phyloP scores from a whole-genome alignment of 1,139 yeast species.

The Pichia sp. region DNA sequence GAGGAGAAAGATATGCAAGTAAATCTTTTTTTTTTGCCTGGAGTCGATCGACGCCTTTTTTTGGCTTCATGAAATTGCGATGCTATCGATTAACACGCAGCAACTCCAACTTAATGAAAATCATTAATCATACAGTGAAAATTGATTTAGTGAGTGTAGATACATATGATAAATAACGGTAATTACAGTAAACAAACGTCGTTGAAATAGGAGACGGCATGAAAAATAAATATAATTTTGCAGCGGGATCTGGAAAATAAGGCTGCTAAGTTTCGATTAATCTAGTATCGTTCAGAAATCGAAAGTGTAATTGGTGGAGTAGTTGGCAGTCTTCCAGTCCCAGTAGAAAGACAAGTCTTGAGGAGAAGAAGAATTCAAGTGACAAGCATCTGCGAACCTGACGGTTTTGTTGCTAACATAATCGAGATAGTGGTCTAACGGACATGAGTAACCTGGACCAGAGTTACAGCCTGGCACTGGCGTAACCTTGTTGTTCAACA shows the following conservation, averaged over 20 bases:
- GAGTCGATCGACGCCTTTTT: neutral
- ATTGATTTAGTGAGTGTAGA: neutral
- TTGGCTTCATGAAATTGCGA: neutral
- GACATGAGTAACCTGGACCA: slow-evolving; percentile 53
- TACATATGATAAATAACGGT: neutral
- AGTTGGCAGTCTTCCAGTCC: slow-evolving; percentile 3
- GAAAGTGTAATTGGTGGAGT: neutral
- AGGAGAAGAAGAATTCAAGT: neutral
- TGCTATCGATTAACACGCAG: too few species aligned
- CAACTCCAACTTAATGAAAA: neutral
- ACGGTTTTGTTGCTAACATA: neutral
- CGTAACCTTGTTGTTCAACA: slow-evolving; percentile 49
- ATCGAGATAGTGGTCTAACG: slow-evolving; percentile 22
- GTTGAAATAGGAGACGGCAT: neutral
- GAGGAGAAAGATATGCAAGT: neutral
- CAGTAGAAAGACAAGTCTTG: slow-evolving; percentile 30
- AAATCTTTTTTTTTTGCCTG: neutral
- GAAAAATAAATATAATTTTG: neutral
- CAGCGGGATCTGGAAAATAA: neutral
- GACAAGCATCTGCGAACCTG: slow-evolving; percentile 1
- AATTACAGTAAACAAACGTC: neutral
- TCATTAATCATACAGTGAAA: neutral
- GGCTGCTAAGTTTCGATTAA: neutral
- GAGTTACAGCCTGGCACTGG: slow-evolving; percentile 42
- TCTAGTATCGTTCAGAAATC: neutral